Base-by-base conservation (phyloP, 345 rosid genomes). In the Eucalyptus marginata region DNA sequence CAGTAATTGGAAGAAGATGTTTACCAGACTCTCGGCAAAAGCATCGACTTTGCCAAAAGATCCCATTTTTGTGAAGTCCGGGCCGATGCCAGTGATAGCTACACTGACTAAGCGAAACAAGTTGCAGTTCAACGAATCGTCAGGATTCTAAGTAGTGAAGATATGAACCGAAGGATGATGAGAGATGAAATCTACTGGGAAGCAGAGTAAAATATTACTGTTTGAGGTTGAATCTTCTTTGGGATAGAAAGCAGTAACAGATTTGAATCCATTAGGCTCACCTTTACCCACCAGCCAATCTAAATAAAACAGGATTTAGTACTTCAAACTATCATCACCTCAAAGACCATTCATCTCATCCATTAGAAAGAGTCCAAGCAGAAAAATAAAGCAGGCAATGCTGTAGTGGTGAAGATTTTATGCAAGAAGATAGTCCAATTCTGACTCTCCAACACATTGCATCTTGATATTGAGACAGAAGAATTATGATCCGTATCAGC, bases 1-100 rank as follows among this genome's bases (percentile, higher is more conserved):
- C 58, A 49, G 51, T 27, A 46, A n/a, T 40, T 52, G 18, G 33
- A 27, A 46, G 52, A 44, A 44, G 22, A 87, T 87, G 89, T 90
- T 84, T 88, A 96, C 99, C 94, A 97, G 90, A 80, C 96, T 97
- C 85, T 98, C 98, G 1, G 98, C 98, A 56, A 98, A 98, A 11
- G 92, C 99, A 20, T 95, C 99, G 7, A 98, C 99, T 90, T 98
- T 98, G 88, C 99, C 99, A 86, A 98, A 98, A 29, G 99, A 97
- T 87, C 97, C 99, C 97, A 98, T 93, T 88, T 91, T 91, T 15
- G 99, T 98, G 68, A 94, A 98, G 91, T 98, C 98, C 4, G 99
- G 96, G 62, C 99, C 98, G n/a, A 98, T 91, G 85, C 98, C 99
- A 51, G 98, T 94, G 92, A 95, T 95, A 58, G 91, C 95, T 11